phyloP scores from a whole-genome alignment of 139 green algal genomes.

The Yamagishiella unicocca region DNA sequence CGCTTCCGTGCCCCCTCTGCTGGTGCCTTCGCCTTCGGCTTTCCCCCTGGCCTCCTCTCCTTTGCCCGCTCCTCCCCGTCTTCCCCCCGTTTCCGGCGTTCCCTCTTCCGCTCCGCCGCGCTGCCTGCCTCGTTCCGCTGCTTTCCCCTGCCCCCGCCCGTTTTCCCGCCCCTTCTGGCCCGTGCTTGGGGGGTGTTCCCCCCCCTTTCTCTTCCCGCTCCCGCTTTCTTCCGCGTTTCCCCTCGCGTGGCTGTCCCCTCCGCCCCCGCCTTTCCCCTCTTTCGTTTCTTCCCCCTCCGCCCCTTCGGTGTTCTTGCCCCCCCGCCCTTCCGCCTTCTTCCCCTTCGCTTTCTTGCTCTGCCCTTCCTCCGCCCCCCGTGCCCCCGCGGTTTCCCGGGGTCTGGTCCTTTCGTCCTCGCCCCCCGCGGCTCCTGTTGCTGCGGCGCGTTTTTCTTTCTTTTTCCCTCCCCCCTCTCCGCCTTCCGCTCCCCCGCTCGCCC shows the following conservation, averaged over 20 bases:
- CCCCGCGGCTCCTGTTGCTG: not conserved
- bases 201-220: not conserved
- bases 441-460: not conserved
- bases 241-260: not conserved
- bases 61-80: conserved; percentile 27
- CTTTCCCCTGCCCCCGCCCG: conserved; percentile 14
- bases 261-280: not conserved
- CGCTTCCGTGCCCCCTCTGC: not conserved
- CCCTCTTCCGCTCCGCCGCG: conserved; percentile 12
- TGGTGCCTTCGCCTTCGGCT: conserved; percentile 24
- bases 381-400: not conserved
- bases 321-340: not conserved
- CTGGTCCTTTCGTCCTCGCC: conserved; percentile 19
- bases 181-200: conserved; percentile 19
- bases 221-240: not conserved
- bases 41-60: conserved; percentile 14
- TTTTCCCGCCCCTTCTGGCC: conserved; percentile 22
- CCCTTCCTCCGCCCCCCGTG: not conserved
- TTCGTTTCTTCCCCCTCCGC: not conserved
- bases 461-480: not conserved
- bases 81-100: conserved; percentile 8
- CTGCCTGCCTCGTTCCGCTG: conserved; percentile 9
- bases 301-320: not conserved
- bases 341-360: not conserved
- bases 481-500: not conserved